Base-by-base conservation (phyloP, 148 eudicot species). In the Arbutus unedo region DNA sequence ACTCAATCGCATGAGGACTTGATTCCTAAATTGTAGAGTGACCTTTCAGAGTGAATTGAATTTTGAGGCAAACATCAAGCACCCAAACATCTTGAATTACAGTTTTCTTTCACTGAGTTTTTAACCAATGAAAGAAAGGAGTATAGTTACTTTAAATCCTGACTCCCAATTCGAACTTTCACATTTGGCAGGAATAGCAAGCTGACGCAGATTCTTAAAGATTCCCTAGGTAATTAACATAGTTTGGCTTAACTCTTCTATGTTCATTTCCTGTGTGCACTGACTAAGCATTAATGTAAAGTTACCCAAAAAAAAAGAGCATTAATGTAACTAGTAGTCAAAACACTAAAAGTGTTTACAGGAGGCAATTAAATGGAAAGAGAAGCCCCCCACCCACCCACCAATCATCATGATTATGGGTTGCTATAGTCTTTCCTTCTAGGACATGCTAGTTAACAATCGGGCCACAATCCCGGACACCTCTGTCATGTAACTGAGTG, bases 191-290 rank as follows among this genome's bases (percentile, higher is more conserved):
- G 82, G 85, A 84, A 84, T 47, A 84, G 85, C 82, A 84, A 84
- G 82, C 79, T 84, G 79, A 84, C 85, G n/a, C 85, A 84, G 73
- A 82, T 79, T 73, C 85, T 84, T 25, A 79, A 84, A 73, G 85
- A 84, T 79, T 84, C 85, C 59, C 73, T 84, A 84, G 85, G 85
- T 84, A 84, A 84, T 4, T 54, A 7, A 7, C 45, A 54, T 76
- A 76, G 44, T 73, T 19, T 18, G 23, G n/a, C 21, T 66, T 23
- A 19, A 23, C 72, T 75, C 38, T 49, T n/a, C 43, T 21, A 45
- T 45, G 3, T 11, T 74, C 14, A 23, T 48, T 74, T 21, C 8
- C 21, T 2, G 0, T 74, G 43, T 74, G 43, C 41, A 23, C 21
- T 21, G 41, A 47, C 76, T 45, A 73, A 73, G 53, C 51, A 73